Evolutionary conservation across 108 stramenopile species (phyloP).

Genomic region (Stephanodiscus triporus): DNA sequence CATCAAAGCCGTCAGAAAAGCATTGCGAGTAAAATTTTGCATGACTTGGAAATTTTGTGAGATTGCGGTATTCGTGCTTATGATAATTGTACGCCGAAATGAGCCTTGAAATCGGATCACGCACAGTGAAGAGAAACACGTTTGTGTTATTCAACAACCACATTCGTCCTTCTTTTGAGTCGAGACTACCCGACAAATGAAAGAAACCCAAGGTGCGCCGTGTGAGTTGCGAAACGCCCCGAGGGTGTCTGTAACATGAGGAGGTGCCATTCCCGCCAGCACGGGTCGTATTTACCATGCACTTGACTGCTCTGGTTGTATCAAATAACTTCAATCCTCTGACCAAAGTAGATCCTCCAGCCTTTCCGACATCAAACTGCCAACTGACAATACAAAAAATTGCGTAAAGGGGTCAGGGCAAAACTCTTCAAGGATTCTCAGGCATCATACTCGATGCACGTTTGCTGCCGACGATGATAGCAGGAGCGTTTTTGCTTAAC

Average conservation of each 20-base stretch:
- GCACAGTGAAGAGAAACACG: constrained; percentile 10
- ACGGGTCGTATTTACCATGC: constrained; percentile 4
- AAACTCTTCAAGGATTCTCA: too few relatives aligned
- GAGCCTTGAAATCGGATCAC: constrained; percentile 7
- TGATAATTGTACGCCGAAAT: constrained; percentile 16
- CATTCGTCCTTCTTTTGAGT: neutral
- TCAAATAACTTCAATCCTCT: neutral
- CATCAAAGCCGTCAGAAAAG: constrained; percentile 6
- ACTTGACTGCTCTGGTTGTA: neutral
- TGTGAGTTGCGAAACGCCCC: neutral
- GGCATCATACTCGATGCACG: too few relatives aligned
- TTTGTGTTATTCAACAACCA: constrained; percentile 15
- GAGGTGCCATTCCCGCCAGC: neutral
- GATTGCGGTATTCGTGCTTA: neutral
- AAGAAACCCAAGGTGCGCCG: constrained; percentile 1
- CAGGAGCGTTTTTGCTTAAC: too few relatives aligned
- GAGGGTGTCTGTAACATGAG: neutral
- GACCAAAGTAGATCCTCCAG: neutral
- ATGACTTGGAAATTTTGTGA: neutral
- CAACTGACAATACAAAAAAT: too few relatives aligned
- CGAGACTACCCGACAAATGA: neutral
- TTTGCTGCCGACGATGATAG: too few relatives aligned
- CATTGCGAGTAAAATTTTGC: neutral
- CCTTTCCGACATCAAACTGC: too few relatives aligned
- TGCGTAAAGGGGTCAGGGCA: too few relatives aligned